phyloP scores from a whole-genome alignment of 257 asterid genomes.

The Solanum paucissectum region DNA sequence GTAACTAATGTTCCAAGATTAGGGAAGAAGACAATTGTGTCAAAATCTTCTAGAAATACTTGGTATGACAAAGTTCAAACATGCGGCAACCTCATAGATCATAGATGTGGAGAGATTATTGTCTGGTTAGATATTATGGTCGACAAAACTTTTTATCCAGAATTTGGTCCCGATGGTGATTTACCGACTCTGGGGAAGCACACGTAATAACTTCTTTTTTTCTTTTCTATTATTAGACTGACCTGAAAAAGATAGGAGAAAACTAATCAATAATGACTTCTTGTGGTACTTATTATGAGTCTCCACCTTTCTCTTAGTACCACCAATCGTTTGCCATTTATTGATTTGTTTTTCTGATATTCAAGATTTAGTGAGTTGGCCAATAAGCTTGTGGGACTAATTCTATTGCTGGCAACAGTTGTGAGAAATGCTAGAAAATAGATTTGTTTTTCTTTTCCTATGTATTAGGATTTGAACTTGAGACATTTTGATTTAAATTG shows the following conservation, averaged over 20 bases:
- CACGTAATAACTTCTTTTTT: constrained; percentile 7
- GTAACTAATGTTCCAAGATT: background rate
- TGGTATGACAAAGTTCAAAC: background rate
- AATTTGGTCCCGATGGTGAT: constrained; percentile 27
- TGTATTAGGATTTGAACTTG: background rate
- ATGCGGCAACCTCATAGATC: background rate
- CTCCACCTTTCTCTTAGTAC: background rate
- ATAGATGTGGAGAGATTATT: background rate
- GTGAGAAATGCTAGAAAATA: background rate
- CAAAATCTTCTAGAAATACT: background rate
- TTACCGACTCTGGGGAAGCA: constrained; percentile 20
- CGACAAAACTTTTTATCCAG: constrained; percentile 13
- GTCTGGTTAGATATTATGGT: constrained; percentile 4
- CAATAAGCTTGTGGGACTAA: background rate
- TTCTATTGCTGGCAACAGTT: background rate
- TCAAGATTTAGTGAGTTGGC: background rate
- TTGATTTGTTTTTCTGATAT: background rate
- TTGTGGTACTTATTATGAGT: constrained; percentile 14
- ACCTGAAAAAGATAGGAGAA: constrained; percentile 3
- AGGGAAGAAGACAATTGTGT: background rate
- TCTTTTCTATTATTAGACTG: background rate
- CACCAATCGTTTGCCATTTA: background rate
- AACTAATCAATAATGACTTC: background rate
- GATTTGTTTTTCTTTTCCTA: background rate
- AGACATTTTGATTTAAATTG: background rate